Evolutionary conservation across 2,329 filamentous ascomycete genomes (phyloP).

Genomic region (Scleromitrula shiraiana): DNA sequence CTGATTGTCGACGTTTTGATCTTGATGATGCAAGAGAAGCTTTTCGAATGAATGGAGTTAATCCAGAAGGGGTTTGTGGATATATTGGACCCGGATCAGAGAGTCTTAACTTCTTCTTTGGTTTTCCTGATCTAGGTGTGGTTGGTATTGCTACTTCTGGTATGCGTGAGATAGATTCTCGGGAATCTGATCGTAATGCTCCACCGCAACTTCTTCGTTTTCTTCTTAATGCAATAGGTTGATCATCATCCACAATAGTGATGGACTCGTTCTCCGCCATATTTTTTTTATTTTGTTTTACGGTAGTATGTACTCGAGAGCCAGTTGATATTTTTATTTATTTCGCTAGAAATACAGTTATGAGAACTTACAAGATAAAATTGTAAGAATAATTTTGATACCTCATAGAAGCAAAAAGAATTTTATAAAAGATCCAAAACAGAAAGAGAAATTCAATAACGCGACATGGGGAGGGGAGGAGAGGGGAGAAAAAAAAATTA

Average conservation of each 20-base stretch:
- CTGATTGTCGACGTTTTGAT: slow-evolving; percentile 40
- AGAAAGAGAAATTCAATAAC: not conserved
- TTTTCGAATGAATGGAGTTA: slow-evolving; percentile 51
- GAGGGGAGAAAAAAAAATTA: not conserved
- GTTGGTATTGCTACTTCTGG: slow-evolving; percentile 26
- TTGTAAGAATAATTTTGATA: not conserved
- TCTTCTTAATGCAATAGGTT: slow-evolving; percentile 49
- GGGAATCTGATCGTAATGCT: slow-evolving; percentile 15
- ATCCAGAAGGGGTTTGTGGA: slow-evolving; percentile 37
- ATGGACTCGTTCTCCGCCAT: slow-evolving; percentile 9
- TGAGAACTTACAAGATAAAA: too few species aligned
- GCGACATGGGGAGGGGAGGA: not conserved
- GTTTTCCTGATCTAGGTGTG: slow-evolving; percentile 20
- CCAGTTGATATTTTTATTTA: not conserved
- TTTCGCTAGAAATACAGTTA: not conserved
- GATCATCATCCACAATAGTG: slow-evolving; percentile 34
- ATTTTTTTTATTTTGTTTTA: not conserved
- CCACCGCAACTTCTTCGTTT: slow-evolving; percentile 38
- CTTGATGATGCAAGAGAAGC: slow-evolving; percentile 36
- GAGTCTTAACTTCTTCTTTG: slow-evolving; percentile 48
- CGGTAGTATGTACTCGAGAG: too few species aligned
- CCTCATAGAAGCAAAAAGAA: not conserved
- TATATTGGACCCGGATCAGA: slow-evolving; percentile 45
- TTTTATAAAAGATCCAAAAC: too few species aligned
- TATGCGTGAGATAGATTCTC: slow-evolving; percentile 12